Evolutionary conservation across 2,329 filamentous ascomycete genomes (phyloP), one percentile per base, ranked within the genome.

Genomic region (Exutisphaerella laricina): DNA sequence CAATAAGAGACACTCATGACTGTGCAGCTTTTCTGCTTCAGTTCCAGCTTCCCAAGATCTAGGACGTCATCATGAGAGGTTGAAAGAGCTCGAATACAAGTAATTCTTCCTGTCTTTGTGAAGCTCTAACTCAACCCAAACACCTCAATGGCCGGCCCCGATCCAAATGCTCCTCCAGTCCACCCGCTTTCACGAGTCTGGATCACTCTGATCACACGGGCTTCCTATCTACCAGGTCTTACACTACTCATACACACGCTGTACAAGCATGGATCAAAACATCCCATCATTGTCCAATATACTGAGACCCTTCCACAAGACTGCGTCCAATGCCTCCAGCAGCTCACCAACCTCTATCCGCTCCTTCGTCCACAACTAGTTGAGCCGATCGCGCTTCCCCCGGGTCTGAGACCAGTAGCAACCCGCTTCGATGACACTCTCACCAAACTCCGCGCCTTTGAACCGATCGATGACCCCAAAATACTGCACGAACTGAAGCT

Each of bases 361-460:
- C 67, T 12, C 63, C 67, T 14, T 58, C 77, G 1, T 58, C 67
- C 4, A 65, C 71, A 16, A 18, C 48, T 29, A 7, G 36, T 41
- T 4, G 41, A 50, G 14, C 43, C 49, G 18, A 41, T 48, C 35
- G 39, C 39, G 25, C 21, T 48, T 42, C 37, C 49, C 4, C 28
- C 43, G 22, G 46, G 40, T 21, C 38, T 46, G 20, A 39, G 49
- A 26, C 58, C 64, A 21, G 72, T 77, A 22, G 71, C 73, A 1
- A 67, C 73, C 44, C 67, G 73, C 16, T 76, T 76, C 58, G 65
- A 64, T 43, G 73, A 77, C 49, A 77, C 73, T 3, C 76, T 72
- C 69, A 76, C 73, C 2, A 76, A 77, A 51, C 63, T 77, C 3
- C 68, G 71, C n/a, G 72, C 74, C 16, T 76, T 77, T 52, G 67